Percentiles rank a stretch among this genome's conserved stretches.
Evolutionary conservation across 805 yeast genomes (phyloP).

Genomic region (Zygoascus tannicola): DNA sequence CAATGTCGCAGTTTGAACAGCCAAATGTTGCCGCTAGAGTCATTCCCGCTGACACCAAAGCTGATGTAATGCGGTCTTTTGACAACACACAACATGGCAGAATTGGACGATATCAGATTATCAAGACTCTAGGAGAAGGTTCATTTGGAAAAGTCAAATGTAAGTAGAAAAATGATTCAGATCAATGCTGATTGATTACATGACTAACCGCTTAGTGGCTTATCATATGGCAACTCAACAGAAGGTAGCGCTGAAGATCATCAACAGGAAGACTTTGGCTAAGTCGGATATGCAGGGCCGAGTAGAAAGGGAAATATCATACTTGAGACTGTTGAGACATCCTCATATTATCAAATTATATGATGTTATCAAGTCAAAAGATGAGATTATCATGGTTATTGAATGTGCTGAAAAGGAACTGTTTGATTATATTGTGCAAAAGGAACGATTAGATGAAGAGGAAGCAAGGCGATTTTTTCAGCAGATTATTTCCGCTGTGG

Average conservation of each 20-base stretch:
- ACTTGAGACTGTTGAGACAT: slow-evolving; percentile 77
- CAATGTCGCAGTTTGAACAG: no score
- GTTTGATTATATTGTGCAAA: slow-evolving; percentile 89
- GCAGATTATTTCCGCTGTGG: slow-evolving; percentile 93
- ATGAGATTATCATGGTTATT: slow-evolving; percentile 94
- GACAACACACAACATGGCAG: slow-evolving; percentile 26
- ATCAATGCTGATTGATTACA: background rate
- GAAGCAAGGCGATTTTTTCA: slow-evolving; percentile 92
- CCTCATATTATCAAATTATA: slow-evolving; percentile 93
- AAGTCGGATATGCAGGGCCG: slow-evolving; percentile 96
- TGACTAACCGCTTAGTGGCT: slow-evolving; percentile 18
- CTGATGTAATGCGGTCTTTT: slow-evolving; percentile 19
- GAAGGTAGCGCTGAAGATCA: slow-evolving; percentile 85
- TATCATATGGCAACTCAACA: slow-evolving; percentile 81
- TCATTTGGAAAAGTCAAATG: slow-evolving; percentile 93
- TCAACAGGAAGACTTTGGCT: slow-evolving; percentile 83
- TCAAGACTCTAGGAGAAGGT: slow-evolving; percentile 91
- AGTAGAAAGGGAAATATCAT: slow-evolving; percentile 88
- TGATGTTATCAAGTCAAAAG: slow-evolving; percentile 91
- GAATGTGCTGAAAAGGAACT: slow-evolving; percentile 95
- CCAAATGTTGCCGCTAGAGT: no score
- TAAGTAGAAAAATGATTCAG: slow-evolving; percentile 41
- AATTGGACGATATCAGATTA: slow-evolving; percentile 88
- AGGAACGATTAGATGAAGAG: slow-evolving; percentile 84
- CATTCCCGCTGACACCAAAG: no score